These are phyloP conservation scores for Sugiyamaella xylanicola DNA, from an alignment of 1,139 yeast genomes.

Conservation along the genomic window DNA sequence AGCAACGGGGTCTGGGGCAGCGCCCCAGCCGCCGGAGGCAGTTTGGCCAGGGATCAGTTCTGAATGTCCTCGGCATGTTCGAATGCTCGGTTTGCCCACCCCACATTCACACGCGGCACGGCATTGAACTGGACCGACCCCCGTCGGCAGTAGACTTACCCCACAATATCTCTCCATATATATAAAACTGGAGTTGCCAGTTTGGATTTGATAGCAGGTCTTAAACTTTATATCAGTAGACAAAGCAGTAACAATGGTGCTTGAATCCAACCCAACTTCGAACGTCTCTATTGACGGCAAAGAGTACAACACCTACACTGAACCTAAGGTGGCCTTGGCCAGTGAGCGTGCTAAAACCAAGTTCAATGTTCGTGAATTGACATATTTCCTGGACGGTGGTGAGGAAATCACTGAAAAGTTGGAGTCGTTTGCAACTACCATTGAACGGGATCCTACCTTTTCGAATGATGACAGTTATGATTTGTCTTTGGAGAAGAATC, in stretches of 20 bases:
- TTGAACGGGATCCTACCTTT: slow-evolving; percentile 62
- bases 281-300: slow-evolving; percentile 37
- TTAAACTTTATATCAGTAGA: too few species aligned
- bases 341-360: slow-evolving; percentile 53
- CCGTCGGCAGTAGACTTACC: not conserved
- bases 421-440: slow-evolving; percentile 50
- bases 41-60: too few species aligned
- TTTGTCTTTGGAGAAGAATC: slow-evolving; percentile 50
- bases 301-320: slow-evolving; percentile 40
- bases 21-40: too few species aligned
- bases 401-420: slow-evolving; percentile 49
- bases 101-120: not conserved
- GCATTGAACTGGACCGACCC: not conserved
- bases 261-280: slow-evolving; percentile 32
- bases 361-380: slow-evolving; percentile 52
- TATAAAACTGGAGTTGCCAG: too few species aligned
- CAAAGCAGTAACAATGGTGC: too few species aligned
- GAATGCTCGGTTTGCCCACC: too few species aligned
- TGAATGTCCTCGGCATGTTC: too few species aligned
- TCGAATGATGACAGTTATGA: slow-evolving; percentile 57
- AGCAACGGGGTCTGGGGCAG: too few species aligned
- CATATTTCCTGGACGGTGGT: slow-evolving; percentile 59
- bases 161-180: not conserved
- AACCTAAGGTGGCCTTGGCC: slow-evolving; percentile 45
- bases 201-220: too few species aligned